Percentiles rank a stretch among this genome's conserved stretches.
Evolutionary conservation across 2,329 filamentous ascomycete genomes (phyloP).

Genomic region (Talaromyces sp.): DNA sequence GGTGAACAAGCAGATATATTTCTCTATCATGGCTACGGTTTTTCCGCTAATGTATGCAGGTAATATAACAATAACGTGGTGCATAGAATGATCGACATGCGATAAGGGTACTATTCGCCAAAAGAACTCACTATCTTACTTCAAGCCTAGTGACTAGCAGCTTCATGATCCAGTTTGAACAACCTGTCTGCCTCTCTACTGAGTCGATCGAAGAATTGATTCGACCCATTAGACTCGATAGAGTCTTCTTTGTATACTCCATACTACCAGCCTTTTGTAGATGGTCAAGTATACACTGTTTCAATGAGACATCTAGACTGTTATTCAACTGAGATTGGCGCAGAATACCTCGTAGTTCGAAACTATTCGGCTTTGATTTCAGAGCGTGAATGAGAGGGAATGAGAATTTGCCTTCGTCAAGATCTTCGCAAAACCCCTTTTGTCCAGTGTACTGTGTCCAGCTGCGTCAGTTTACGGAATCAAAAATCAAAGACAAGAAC

Average conservation of each 20-base stretch:
- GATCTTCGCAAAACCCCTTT: neutral
- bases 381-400: neutral
- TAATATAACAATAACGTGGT: neutral
- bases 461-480: neutral
- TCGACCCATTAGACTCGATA: neutral
- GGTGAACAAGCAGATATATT: no score
- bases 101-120: neutral
- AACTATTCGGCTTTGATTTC: neutral
- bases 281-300: neutral
- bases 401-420: neutral
- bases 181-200: neutral
- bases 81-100: neutral
- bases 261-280: constrained; percentile 1
- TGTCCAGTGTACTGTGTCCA: neutral
- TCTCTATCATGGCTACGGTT: neutral
- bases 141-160: neutral
- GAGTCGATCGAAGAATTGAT: neutral
- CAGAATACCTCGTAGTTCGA: neutral
- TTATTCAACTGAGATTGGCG: neutral
- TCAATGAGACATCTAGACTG: neutral
- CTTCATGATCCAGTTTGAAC: neutral
- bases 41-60: neutral
- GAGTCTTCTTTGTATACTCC: neutral
- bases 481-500: neutral
- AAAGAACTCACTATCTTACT: neutral